Conservation (phyloP, 2,329 filamentous ascomycete genomes). For the Botryotinia calthae region DNA sequence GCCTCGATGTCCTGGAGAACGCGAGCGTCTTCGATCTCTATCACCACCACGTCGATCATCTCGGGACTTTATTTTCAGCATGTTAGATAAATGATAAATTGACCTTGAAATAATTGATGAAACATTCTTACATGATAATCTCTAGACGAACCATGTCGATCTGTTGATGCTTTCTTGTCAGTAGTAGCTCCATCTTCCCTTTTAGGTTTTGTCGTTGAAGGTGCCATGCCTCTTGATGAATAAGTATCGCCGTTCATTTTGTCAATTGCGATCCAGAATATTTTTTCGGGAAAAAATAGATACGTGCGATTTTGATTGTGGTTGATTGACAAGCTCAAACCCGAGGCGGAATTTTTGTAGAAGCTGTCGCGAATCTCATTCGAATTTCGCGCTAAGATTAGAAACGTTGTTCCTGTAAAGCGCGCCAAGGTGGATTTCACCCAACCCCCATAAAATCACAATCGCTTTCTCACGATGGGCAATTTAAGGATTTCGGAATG, state of each 20-base stretch:
- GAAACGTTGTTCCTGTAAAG: conserved; percentile 10
- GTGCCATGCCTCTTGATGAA: conserved; percentile 65
- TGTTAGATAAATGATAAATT: conserved; percentile 33
- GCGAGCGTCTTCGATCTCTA: conserved; percentile 65
- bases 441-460: conserved; percentile 11
- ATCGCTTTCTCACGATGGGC: conserved; percentile 28
- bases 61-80: conserved; percentile 34
- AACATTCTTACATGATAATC: conserved; percentile 50
- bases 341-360: conserved; percentile 20
- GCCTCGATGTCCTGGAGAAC: conserved; percentile 75
- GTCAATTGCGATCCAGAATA: conserved; percentile 22
- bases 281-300: not conserved
- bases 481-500: conserved; percentile 64
- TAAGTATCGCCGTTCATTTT: conserved; percentile 86
- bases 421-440: conserved; percentile 16
- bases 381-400: conserved; percentile 23
- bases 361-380: conserved; percentile 23
- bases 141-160: conserved; percentile 49
- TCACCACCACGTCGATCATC: conserved; percentile 44
- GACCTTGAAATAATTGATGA: not conserved
- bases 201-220: conserved; percentile 34
- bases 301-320: conserved; percentile 3
- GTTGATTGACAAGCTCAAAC: conserved; percentile 16
- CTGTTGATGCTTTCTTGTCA: conserved; percentile 43
- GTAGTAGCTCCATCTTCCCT: conserved; percentile 34